Percentiles rank a stretch among this genome's conserved stretches.
These are phyloP conservation scores for Rhodocollybia butyracea DNA, from an alignment of 768 basidiomycete species.

Conservation along the genomic window DNA sequence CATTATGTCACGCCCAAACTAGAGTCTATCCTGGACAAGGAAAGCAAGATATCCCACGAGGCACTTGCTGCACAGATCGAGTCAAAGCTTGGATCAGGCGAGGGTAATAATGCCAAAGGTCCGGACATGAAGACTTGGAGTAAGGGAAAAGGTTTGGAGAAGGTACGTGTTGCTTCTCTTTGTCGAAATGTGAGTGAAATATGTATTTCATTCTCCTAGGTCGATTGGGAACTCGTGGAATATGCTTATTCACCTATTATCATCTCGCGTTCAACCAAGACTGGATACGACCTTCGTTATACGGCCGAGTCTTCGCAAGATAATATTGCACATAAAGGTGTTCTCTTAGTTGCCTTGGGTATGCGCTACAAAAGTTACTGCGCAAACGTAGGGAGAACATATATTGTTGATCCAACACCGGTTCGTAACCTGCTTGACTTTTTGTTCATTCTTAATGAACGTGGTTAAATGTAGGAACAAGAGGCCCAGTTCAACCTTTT, in stretches of 20 bases:
- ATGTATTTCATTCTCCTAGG: slow-evolving; percentile 45
- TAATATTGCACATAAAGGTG: slow-evolving; percentile 81
- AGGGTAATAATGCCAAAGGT: slow-evolving; percentile 71
- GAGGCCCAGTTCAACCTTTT: slow-evolving; percentile 83
- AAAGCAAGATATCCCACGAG: slow-evolving; percentile 88
- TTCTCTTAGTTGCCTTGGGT: slow-evolving; percentile 84
- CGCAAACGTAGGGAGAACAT: slow-evolving; percentile 88
- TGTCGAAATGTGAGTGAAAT: background rate
- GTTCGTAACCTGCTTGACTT: slow-evolving; percentile 31
- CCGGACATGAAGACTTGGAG: slow-evolving; percentile 94
- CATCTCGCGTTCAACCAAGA: slow-evolving; percentile 81
- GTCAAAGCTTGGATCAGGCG: slow-evolving; percentile 80
- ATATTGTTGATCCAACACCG: slow-evolving; percentile 91
- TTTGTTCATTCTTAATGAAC: background rate
- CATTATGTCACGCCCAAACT: slow-evolving; percentile 86
- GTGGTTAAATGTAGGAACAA: slow-evolving; percentile 62
- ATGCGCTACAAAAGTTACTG: slow-evolving; percentile 93
- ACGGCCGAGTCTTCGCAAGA: slow-evolving; percentile 85
- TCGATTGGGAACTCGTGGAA: slow-evolving; percentile 88
- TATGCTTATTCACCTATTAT: slow-evolving; percentile 96
- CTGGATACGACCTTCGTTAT: slow-evolving; percentile 85
- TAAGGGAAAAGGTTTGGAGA: slow-evolving; percentile 67
- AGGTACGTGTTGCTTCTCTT: slow-evolving; percentile 46
- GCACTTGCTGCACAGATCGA: slow-evolving; percentile 84
- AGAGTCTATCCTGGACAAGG: slow-evolving; percentile 88